Base-by-base conservation (phyloP, 176 grass and related monocot genomes). In the Secale cereale region DNA sequence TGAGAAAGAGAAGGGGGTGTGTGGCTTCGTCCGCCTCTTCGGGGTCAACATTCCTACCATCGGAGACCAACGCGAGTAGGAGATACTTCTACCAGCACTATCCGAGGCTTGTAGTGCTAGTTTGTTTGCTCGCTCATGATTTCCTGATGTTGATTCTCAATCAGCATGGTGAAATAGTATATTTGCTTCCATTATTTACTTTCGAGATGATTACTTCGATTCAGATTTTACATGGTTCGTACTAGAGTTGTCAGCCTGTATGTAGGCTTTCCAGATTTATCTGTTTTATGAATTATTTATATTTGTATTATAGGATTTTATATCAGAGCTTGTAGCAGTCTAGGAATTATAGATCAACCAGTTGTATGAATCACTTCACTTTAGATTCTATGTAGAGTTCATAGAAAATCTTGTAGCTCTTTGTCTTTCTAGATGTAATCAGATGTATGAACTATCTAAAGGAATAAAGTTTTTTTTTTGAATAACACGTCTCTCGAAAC, bases 241-340 rank as follows among this genome's bases (percentile, higher is more conserved):
- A 14, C 22, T 35, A 8, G 67, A 70, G 67, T 31, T 43, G 23
- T 36, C 41, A 71, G 68, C 68, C 68, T 70, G 12, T 33, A 33
- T 40, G 26, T 71, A 11, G 67, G 68, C 68, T 71, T 68, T 50
- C 54, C 68, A 54, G 48, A 57, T 81, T 27, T n/a, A 86, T 74
- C 41, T 40, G 10, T n/a, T 67, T 36, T 72, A 41, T 71, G 70
- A 74, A 17, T 74, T 77, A 16, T 20, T 60, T 39, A 5, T 5
- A 13, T 13, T n/a, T 25, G 45, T 35, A 43, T 72, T 72, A 25
- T 2, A 41, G 12, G 35, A 20, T 43, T 36, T 33, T 35, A 61
- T 71, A 59, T 33, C 50, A 59, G 62, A 37, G 74, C 20, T 71
- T 71, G 68, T 71, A 41, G 68, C 68, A 35, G 12, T 37, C 4